Conservation (phyloP, 805 yeast genomes). For the Clavispora asparagi region DNA sequence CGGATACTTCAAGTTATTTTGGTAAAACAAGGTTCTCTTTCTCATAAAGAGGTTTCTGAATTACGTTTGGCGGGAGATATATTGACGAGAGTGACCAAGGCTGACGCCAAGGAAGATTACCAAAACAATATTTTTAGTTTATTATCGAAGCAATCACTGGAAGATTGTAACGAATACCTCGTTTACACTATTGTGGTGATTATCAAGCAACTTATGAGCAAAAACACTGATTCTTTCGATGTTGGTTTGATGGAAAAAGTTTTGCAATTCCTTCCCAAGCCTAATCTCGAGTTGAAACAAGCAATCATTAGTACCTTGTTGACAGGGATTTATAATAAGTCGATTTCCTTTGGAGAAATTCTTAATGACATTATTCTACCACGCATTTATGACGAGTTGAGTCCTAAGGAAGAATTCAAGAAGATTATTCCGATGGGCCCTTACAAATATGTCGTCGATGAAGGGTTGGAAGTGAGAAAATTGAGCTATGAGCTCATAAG, state of each 20-base stretch:
- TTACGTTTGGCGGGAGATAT: constrained; percentile 34
- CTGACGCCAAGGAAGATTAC: constrained; percentile 10
- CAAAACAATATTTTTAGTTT: constrained; percentile 13
- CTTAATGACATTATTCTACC: constrained; percentile 44
- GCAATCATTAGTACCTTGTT: constrained; percentile 55
- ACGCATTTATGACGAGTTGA: constrained; percentile 48
- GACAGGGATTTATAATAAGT: constrained; percentile 54
- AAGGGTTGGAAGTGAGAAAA: constrained; percentile 69
- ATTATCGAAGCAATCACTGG: constrained; percentile 5
- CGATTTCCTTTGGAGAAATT: constrained; percentile 41
- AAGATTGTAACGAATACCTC: constrained; percentile 8
- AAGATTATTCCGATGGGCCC: constrained; percentile 80
- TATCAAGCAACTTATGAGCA: constrained; percentile 24
- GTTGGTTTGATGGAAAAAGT: constrained; percentile 6
- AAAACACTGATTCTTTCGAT: constrained; percentile 4
- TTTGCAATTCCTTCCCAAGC: constrained; percentile 19
- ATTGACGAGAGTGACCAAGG: constrained; percentile 21
- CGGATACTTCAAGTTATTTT: constrained; percentile 6
- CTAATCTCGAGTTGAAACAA: constrained; percentile 51
- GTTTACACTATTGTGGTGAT: constrained; percentile 30
- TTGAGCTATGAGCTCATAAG: constrained; percentile 66
- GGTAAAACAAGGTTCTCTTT: constrained; percentile 3
- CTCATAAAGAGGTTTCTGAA: constrained; percentile 16
- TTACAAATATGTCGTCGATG: constrained; percentile 75
- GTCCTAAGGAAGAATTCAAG: constrained; percentile 50